Conservation (phyloP, 1,284 basidiomycete species). For the Papiliotrema terrestris region DNA sequence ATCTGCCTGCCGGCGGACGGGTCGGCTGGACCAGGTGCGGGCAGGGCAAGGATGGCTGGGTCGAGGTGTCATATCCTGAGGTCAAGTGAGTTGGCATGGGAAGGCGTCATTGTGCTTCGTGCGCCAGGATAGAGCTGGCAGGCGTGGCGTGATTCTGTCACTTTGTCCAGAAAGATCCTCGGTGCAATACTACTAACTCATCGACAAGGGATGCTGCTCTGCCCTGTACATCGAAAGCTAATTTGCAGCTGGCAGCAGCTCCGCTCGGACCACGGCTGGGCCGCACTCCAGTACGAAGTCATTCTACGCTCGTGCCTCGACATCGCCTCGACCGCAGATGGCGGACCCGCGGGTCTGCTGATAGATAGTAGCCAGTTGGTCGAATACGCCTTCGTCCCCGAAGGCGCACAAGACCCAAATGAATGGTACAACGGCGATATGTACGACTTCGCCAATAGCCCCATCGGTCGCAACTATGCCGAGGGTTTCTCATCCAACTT, state of each 20-base stretch:
- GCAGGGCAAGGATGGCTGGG: constrained; percentile 23
- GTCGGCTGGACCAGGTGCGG: constrained; percentile 34
- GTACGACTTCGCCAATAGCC: constrained; percentile 34
- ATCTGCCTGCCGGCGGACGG: constrained; percentile 29
- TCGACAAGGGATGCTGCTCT: background rate
- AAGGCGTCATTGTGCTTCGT: background rate
- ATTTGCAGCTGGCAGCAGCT: constrained; percentile 38
- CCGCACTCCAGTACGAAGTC: constrained; percentile 37
- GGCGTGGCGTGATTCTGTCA: too few species aligned
- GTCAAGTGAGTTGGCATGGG: constrained; percentile 22
- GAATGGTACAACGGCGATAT: constrained; percentile 44
- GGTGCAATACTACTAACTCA: background rate
- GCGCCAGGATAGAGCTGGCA: too few species aligned
- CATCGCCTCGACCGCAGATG: constrained; percentile 6
- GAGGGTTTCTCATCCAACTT: constrained; percentile 19
- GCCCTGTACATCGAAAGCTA: background rate
- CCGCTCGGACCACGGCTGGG: constrained; percentile 44
- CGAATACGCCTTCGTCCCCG: constrained; percentile 41
- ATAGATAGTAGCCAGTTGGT: constrained; percentile 38
- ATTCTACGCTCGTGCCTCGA: constrained; percentile 28
- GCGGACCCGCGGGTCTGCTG: constrained; percentile 9
- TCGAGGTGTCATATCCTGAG: constrained; percentile 29
- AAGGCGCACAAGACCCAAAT: background rate
- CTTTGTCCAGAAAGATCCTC: background rate
- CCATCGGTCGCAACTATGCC: background rate